These are phyloP conservation scores for Curvularia lunata DNA, from an alignment of 2,329 filamentous ascomycete genomes.

Conservation along the genomic window DNA sequence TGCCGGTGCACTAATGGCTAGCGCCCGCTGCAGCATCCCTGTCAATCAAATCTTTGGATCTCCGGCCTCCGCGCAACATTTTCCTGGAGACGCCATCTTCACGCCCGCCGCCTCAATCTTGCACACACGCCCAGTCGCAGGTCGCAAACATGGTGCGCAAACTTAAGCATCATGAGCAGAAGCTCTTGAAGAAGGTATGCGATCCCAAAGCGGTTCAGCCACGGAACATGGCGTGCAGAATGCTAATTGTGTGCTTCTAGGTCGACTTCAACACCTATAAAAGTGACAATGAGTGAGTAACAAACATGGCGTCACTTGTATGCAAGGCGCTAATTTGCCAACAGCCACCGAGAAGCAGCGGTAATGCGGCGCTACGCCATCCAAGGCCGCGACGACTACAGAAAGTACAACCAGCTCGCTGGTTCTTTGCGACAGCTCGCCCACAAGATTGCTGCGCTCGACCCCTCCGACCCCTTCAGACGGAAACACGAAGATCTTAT, in stretches of 20 bases:
- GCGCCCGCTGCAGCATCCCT: constrained; percentile 16
- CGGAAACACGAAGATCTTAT: constrained; percentile 85
- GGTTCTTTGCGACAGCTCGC: constrained; percentile 85
- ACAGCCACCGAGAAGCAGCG: constrained; percentile 74
- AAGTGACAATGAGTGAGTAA: constrained; percentile 68
- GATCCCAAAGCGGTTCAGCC: background rate
- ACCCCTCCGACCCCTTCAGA: constrained; percentile 78
- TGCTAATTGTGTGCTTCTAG: constrained; percentile 14
- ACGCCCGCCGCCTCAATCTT: background rate
- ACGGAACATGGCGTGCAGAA: background rate
- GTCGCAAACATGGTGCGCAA: constrained; percentile 78
- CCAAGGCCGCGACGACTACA: constrained; percentile 82
- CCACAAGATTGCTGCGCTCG: constrained; percentile 81
- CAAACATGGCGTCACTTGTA: no score
- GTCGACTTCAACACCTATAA: constrained; percentile 97
- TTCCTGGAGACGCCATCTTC: constrained; percentile 1
- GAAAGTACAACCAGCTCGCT: constrained; percentile 53
- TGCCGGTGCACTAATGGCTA: constrained; percentile 20
- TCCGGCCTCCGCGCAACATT: constrained; percentile 15
- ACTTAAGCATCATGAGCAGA: constrained; percentile 92
- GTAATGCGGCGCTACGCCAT: constrained; percentile 89
- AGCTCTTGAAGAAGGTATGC: constrained; percentile 74
- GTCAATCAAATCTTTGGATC: constrained; percentile 25
- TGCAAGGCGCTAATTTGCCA: background rate
- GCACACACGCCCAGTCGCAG: background rate